These are phyloP conservation scores for Fomitiporia mediterranea DNA, from an alignment of 1,284 basidiomycete genomes.

Conservation along the genomic window DNA sequence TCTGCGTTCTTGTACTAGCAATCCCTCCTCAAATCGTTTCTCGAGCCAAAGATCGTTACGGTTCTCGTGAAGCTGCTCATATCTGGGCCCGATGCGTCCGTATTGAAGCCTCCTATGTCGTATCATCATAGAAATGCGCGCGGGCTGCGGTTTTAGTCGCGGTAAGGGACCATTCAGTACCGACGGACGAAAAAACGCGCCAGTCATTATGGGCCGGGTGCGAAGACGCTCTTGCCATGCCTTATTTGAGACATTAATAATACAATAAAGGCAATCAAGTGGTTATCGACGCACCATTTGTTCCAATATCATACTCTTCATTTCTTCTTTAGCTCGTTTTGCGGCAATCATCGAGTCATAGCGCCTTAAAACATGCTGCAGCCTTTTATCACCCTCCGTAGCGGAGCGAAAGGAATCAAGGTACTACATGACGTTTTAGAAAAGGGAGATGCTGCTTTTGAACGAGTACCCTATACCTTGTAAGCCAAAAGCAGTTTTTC, in stretches of 20 bases:
- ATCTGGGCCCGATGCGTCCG: conserved; percentile 38
- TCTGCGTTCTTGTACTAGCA: conserved; percentile 26
- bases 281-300: conserved; percentile 42
- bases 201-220: conserved; percentile 62
- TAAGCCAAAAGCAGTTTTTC: conserved; percentile 46
- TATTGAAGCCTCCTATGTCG: conserved; percentile 47
- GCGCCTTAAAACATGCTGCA: conserved; percentile 43
- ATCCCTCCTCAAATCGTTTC: conserved; percentile 45
- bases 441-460: conserved; percentile 1
- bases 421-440: conserved; percentile 41
- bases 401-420: conserved; percentile 54
- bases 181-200: conserved; percentile 58
- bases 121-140: conserved; percentile 65
- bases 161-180: conserved; percentile 66
- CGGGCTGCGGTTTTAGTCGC: conserved; percentile 72
- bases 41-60: conserved; percentile 50
- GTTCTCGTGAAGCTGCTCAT: conserved; percentile 33
- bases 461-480: conserved; percentile 36
- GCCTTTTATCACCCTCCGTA: conserved; percentile 44
- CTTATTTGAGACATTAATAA: conserved; percentile 22
- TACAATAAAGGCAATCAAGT: not conserved
- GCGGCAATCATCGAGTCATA: conserved; percentile 51
- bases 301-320: conserved; percentile 41
- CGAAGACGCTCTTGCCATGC: conserved; percentile 48
- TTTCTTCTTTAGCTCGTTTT: conserved; percentile 46